Evolutionary conservation across 1,284 basidiomycete species (phyloP).

Genomic region (Ceraceosorus guamensis): DNA sequence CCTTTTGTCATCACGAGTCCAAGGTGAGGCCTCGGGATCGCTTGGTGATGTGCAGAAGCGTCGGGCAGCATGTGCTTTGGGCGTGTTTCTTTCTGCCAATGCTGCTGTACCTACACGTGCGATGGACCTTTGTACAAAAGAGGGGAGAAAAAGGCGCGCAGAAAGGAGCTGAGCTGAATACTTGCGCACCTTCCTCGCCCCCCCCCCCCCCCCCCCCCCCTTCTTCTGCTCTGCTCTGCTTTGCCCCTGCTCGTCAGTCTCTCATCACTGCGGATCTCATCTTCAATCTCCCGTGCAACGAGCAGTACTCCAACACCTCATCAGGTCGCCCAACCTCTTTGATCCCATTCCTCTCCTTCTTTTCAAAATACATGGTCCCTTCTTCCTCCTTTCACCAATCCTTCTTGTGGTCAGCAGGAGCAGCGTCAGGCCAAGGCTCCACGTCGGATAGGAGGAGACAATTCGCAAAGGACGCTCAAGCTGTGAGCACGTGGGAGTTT

Average conservation of each 20-base stretch:
- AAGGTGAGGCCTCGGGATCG: constrained; percentile 51
- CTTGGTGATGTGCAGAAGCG: too few relatives aligned
- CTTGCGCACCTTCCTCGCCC: too few relatives aligned
- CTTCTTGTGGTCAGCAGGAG: constrained; percentile 25
- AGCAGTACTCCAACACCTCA: constrained; percentile 56
- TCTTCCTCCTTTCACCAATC: constrained; percentile 19
- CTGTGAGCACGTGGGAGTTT: constrained; percentile 75
- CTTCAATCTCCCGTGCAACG: constrained; percentile 76
- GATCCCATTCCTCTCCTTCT: constrained; percentile 28
- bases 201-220: too few relatives aligned
- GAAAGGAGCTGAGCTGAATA: too few relatives aligned
- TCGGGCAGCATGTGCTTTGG: too few relatives aligned
- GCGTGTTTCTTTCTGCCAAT: too few relatives aligned
- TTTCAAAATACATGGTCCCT: constrained; percentile 11
- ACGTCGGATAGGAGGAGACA: constrained; percentile 21
- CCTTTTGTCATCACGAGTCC: constrained; percentile 72
- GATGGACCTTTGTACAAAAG: too few relatives aligned
- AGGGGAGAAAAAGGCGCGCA: too few relatives aligned
- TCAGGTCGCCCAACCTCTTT: constrained; percentile 18
- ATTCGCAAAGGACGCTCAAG: constrained; percentile 55
- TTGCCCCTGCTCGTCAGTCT: constrained; percentile 49
- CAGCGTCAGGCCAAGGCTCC: constrained; percentile 44
- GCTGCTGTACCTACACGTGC: too few relatives aligned
- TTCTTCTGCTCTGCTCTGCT: too few relatives aligned
- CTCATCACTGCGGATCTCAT: constrained; percentile 81